Conservation (phyloP, 2,329 filamentous ascomycete genomes). For the Dactylellina parvicollis region DNA sequence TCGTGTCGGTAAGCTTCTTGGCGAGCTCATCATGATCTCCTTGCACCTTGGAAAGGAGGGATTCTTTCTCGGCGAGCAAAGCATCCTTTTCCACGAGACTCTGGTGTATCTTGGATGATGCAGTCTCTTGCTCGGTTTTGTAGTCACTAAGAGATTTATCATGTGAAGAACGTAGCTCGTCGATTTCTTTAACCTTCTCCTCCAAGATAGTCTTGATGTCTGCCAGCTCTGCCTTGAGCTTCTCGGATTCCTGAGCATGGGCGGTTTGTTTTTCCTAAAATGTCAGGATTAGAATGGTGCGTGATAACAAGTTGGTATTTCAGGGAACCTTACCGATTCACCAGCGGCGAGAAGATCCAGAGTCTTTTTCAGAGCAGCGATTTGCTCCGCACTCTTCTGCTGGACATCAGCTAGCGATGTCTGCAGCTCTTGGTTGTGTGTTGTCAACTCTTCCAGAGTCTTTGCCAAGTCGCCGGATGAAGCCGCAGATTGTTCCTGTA, state of each 20-base stretch:
- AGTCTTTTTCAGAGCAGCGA: slow-evolving; percentile 30
- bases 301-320: neutral
- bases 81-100: slow-evolving; percentile 29
- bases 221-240: slow-evolving; percentile 26
- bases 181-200: slow-evolving; percentile 38
- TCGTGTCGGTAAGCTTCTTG: slow-evolving; percentile 26
- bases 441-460: slow-evolving; percentile 31
- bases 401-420: slow-evolving; percentile 28
- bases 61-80: slow-evolving; percentile 24
- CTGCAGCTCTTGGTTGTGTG: slow-evolving; percentile 40
- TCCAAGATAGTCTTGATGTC: slow-evolving; percentile 20
- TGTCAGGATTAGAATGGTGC: neutral
- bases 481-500: slow-evolving; percentile 35
- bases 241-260: slow-evolving; percentile 37
- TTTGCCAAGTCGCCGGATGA: slow-evolving; percentile 19
- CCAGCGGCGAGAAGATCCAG: slow-evolving; percentile 31
- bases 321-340: slow-evolving; percentile 34
- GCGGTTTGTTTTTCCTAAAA: slow-evolving; percentile 29
- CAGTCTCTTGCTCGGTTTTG: slow-evolving; percentile 16
- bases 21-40: slow-evolving; percentile 29
- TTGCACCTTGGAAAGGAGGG: slow-evolving; percentile 24
- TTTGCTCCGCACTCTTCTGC: slow-evolving; percentile 29
- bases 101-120: slow-evolving; percentile 14
- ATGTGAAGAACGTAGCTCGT: slow-evolving; percentile 12
- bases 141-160: slow-evolving; percentile 7